Evolutionary conservation across 805 yeast species (phyloP).

Genomic region (Clavispora fructus): DNA sequence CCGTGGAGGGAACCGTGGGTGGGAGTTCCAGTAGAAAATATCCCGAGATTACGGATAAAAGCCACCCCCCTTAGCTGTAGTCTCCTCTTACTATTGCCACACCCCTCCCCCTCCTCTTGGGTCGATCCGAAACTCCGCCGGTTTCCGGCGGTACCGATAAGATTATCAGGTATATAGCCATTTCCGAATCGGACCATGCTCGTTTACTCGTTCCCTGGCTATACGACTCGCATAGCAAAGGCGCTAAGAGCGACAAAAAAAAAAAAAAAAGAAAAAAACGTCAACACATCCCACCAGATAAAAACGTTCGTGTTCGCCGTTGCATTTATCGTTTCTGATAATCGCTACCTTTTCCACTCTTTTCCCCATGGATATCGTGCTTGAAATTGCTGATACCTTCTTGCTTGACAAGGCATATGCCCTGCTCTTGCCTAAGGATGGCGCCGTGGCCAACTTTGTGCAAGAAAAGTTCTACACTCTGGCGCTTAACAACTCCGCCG

Average conservation of each 20-base stretch:
- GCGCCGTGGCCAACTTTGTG: conserved; percentile 30
- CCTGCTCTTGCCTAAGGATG: conserved; percentile 52
- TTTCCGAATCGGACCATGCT: conserved; percentile 6
- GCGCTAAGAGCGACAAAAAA: background rate
- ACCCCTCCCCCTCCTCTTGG: too few species aligned
- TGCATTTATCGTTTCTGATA: background rate
- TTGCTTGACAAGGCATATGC: conserved; percentile 75
- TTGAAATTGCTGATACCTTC: conserved; percentile 73
- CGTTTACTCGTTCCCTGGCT: conserved; percentile 1
- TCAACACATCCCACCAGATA: background rate
- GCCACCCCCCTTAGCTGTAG: too few species aligned
- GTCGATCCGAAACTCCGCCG: too few species aligned
- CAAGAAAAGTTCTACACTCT: conserved; percentile 1
- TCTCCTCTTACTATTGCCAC: too few species aligned
- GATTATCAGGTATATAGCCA: background rate
- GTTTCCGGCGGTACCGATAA: background rate
- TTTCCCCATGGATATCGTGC: conserved; percentile 75
- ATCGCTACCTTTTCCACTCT: background rate
- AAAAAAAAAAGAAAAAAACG: background rate
- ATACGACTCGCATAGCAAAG: conserved; percentile 1
- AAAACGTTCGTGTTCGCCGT: background rate
- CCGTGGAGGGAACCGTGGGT: too few species aligned
- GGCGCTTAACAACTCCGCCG: conserved; percentile 6
- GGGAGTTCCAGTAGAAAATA: too few species aligned
- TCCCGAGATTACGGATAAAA: too few species aligned